Base-by-base conservation (phyloP, 2,329 filamentous ascomycete genomes). In the Thielaviopsis euricoi region DNA sequence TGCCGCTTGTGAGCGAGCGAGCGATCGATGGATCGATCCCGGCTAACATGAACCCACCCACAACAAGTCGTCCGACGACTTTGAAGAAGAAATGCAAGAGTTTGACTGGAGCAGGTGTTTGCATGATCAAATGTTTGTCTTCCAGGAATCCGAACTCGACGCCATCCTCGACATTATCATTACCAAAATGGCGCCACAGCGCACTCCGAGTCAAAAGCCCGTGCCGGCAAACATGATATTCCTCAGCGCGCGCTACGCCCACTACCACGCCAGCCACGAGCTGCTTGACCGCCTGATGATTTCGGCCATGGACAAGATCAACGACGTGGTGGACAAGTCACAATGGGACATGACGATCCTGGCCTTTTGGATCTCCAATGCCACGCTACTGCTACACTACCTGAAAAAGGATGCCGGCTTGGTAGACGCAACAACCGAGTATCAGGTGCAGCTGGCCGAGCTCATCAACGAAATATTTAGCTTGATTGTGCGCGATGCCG, bases 321-420 rank as follows among this genome's bases (percentile, higher is more conserved):
- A 97, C 67, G 85, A 89, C 60, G 89, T 96, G 29, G 89, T 98
- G n/a, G 93, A 97, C 70, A 81, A 81, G 61, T 84, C 91, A 66
- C 93, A 98, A 67, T 97, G 93, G 93, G 93, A 98, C 67, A 98
- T 98, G 93, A 98, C 93, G 0, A 95, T 98, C 63, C 75, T 98
- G 43, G 93, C 93, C 2, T 98, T 98, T 67, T 98, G 93, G 93
- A 89, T 96, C 66, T 97, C 93, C 1, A 98, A 98, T 69, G 89
- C 89, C 9, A 98, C 93, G 0, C 73, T 98, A 46, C 74, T 98
- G n/a, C 74, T 97, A 56, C 91, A 98, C 70, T 98, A 98, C 67
- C 75, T 98, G 57, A 96, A 95, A 69, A 98, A 98, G 71, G 93
- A 98, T 65, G 73, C 79, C 6, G 90, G 89, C 0, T 73, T 97